These are phyloP conservation scores for Mycosarcoma maydis DNA, from an alignment of 1,284 basidiomycete genomes.

Conservation along the genomic window DNA sequence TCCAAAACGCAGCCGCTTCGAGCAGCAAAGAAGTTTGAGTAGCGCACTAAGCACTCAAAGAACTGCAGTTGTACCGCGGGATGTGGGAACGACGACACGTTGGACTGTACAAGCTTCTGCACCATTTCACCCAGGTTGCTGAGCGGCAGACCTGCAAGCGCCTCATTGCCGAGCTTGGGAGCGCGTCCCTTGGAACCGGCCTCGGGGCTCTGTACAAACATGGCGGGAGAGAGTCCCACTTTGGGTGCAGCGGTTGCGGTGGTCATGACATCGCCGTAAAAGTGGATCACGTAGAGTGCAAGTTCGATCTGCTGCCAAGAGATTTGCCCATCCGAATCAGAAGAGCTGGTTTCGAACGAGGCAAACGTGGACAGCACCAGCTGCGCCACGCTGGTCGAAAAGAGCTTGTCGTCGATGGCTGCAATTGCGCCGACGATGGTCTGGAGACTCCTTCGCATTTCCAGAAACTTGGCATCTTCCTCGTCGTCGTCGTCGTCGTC, in stretches of 20 bases:
- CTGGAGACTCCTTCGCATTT: constrained; percentile 85
- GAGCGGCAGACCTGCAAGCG: constrained; percentile 72
- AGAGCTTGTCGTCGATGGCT: constrained; percentile 81
- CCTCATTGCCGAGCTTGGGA: constrained; percentile 48
- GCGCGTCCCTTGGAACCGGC: constrained; percentile 52
- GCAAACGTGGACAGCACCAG: constrained; percentile 79
- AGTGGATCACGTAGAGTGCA: constrained; percentile 87
- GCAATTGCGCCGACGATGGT: constrained; percentile 83
- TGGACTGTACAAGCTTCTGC: constrained; percentile 82
- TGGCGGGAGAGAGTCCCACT: constrained; percentile 58
- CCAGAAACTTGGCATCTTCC: constrained; percentile 83
- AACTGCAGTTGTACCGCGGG: constrained; percentile 89
- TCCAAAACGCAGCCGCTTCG: constrained; percentile 77
- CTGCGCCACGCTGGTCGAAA: constrained; percentile 77
- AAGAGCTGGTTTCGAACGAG: constrained; percentile 71
- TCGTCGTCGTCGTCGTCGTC: constrained; percentile 77
- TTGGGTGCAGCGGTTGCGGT: constrained; percentile 59
- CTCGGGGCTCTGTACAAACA: constrained; percentile 60
- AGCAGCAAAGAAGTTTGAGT: constrained; percentile 91
- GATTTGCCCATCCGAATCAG: constrained; percentile 70
- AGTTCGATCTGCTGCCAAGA: constrained; percentile 96
- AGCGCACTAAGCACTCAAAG: constrained; percentile 91
- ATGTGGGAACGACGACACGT: constrained; percentile 84
- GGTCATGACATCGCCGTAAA: constrained; percentile 79
- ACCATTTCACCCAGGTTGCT: constrained; percentile 92